phyloP scores from a whole-genome alignment of 805 yeast species.

The Spathaspora boniae region DNA sequence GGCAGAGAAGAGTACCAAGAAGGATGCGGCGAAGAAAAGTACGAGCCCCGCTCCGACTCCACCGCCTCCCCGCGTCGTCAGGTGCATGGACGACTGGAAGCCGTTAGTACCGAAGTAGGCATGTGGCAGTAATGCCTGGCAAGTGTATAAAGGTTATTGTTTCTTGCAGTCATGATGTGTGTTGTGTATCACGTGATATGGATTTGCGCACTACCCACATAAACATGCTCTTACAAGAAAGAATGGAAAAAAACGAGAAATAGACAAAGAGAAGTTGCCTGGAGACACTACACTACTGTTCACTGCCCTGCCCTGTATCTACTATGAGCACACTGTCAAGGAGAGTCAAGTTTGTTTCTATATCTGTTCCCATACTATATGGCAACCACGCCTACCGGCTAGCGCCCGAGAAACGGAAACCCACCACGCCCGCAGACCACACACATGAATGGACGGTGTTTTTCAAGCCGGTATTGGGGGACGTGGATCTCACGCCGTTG shows the following conservation, averaged over 20 bases:
- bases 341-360: constrained; percentile 30
- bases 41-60: constrained; percentile 12
- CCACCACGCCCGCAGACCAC: constrained; percentile 69
- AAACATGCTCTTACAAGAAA: too few species aligned
- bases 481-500: constrained; percentile 74
- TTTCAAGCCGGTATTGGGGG: constrained; percentile 65
- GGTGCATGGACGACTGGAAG: constrained; percentile 47
- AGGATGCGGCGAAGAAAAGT: constrained; percentile 3
- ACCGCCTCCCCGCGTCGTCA: constrained; percentile 12
- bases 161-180: too few species aligned
- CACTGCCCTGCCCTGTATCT: too few species aligned
- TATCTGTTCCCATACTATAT: constrained; percentile 41
- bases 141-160: too few species aligned
- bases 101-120: constrained; percentile 50
- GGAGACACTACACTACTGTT: too few species aligned
- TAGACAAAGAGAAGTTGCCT: constrained; percentile 8
- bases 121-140: too few species aligned
- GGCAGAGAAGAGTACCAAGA: background rate
- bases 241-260: constrained; percentile 14
- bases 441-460: constrained; percentile 96
- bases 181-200: too few species aligned
- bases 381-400: constrained; percentile 39
- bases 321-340: constrained; percentile 17
- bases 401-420: constrained; percentile 35
- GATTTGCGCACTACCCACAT: too few species aligned